Base-by-base conservation (phyloP, 257 asterid species). In the Eustoma russellianum region DNA sequence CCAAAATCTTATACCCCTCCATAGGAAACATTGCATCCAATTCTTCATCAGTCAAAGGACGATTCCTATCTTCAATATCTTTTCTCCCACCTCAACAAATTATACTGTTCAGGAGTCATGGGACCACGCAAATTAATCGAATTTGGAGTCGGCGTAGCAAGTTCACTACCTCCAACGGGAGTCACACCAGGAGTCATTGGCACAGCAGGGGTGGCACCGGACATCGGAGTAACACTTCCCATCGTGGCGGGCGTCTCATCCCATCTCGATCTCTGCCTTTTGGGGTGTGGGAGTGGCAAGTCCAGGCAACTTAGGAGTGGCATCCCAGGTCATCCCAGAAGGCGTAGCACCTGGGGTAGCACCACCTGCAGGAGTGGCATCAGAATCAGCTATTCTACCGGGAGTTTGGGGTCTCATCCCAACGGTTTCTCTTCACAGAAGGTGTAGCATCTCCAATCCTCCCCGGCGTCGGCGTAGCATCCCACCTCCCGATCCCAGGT, bases 361-460 rank as follows among this genome's bases (percentile, higher is more conserved):
- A 17, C 95, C 96, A 48, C 94, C 95, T 67, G 87, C 69, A 10
- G 81, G 94, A 19, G 94, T 86, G 41, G 96, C 89, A 71, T 88
- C 97, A 2, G 93, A 78, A 70, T 88, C 97, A 51, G 75, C 79
- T 51, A 74, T 30, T 63, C 95, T 78, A n/a, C 97, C 95, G 5
- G 93, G 93, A 24, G 97, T 88, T 88, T 13, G 97, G 97, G 18
- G 97, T 88, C 76, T 88, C 97, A 52, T 88, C 97, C 97, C 97
- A 88, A 64, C 97, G 78, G 66, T 88, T 88, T 66, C 55, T 83
- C 83, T 77, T 78, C 12, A 82, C 55, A 0, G 93, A 82, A 0
- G 96, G 96, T 7, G 95, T 88, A 46, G 96, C 95, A 71, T 88
- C 96, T 8, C 95, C 90, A 17, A 82, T 24, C 68, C 95, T 79